Percentiles rank a stretch among this genome's conserved stretches.
Evolutionary conservation across 768 basidiomycete species (phyloP).

Genomic region (Agrocybe pediades): DNA sequence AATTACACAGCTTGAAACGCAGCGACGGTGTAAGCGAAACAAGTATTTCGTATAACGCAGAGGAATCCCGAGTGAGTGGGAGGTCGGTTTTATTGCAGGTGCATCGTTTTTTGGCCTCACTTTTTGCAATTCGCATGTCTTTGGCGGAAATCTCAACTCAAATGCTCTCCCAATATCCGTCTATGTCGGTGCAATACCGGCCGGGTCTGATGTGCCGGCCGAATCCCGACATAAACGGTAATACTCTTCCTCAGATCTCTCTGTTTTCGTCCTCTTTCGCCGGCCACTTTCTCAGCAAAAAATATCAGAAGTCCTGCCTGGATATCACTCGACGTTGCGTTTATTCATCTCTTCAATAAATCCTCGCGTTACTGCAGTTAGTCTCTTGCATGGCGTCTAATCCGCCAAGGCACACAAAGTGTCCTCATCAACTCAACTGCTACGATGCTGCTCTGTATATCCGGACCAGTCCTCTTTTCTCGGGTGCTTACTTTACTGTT

Average conservation of each 20-base stretch:
- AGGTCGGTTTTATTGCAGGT: conserved; percentile 19
- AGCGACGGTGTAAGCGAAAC: conserved; percentile 15
- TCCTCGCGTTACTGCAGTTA: conserved; percentile 9
- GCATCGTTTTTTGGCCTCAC: conserved; percentile 40
- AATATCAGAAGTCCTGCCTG: not conserved
- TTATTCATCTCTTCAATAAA: not conserved
- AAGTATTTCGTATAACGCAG: conserved; percentile 11
- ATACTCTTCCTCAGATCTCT: conserved; percentile 9
- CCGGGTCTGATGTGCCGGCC: conserved; percentile 31
- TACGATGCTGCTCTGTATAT: conserved; percentile 9
- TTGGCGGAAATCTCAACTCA: conserved; percentile 24
- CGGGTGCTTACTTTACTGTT: conserved; percentile 27
- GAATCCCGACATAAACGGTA: conserved; percentile 25
- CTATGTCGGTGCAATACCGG: conserved; percentile 39
- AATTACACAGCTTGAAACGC: conserved; percentile 26
- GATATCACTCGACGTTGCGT: conserved; percentile 9
- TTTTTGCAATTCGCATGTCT: conserved; percentile 39
- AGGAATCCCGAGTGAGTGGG: conserved; percentile 17
- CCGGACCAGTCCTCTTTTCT: conserved; percentile 27
- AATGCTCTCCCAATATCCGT: conserved; percentile 43
- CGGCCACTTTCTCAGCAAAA: conserved; percentile 3
- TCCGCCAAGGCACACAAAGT: conserved; percentile 12
- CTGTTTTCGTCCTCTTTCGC: conserved; percentile 5
- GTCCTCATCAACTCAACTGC: conserved; percentile 19
- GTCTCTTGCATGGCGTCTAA: conserved; percentile 15